A percentile compares a stretch with the other conserved stretches of the same genome.
phyloP scores from a whole-genome alignment of 345 rosid genomes.

The Camelina laxa region DNA sequence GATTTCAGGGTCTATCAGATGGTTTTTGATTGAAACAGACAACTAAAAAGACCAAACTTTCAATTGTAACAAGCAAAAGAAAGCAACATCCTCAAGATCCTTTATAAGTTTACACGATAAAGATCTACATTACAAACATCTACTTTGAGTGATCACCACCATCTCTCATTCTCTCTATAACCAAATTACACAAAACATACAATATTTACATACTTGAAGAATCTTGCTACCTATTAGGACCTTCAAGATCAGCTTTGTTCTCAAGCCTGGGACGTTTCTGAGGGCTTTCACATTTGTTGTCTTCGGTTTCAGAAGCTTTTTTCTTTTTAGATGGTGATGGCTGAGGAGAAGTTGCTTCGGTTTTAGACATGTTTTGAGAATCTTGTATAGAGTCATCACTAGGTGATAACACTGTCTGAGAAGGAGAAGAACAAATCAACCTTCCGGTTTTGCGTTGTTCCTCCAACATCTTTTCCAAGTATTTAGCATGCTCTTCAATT shows the following conservation, averaged over 20 bases:
- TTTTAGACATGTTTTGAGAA: conserved; percentile 46
- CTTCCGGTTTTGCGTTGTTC: conserved; percentile 78
- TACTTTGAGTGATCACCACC: conserved; percentile 23
- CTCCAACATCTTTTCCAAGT: conserved; percentile 83
- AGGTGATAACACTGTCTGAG: conserved; percentile 47
- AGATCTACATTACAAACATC: conserved; percentile 39
- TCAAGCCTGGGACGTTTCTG: conserved; percentile 52
- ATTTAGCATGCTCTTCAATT: conserved; percentile 88
- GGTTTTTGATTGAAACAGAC: no score
- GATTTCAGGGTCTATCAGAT: no score
- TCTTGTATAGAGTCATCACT: conserved; percentile 44
- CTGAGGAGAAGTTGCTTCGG: conserved; percentile 42
- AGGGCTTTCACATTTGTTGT: conserved; percentile 40
- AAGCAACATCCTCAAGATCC: conserved; percentile 16
- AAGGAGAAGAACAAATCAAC: conserved; percentile 46
- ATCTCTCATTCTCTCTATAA: background rate
- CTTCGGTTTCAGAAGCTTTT: conserved; percentile 42
- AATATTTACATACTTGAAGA: conserved; percentile 31
- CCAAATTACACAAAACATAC: conserved; percentile 22
- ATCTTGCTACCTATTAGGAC: conserved; percentile 42
- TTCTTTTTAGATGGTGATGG: conserved; percentile 44
- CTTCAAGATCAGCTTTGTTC: conserved; percentile 47
- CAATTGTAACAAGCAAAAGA: conserved; percentile 14
- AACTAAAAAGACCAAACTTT: no score
- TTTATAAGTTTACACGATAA: conserved; percentile 24